Conservation (phyloP, 164 flowering plant genomes). For the Magnolia changhungtana region DNA sequence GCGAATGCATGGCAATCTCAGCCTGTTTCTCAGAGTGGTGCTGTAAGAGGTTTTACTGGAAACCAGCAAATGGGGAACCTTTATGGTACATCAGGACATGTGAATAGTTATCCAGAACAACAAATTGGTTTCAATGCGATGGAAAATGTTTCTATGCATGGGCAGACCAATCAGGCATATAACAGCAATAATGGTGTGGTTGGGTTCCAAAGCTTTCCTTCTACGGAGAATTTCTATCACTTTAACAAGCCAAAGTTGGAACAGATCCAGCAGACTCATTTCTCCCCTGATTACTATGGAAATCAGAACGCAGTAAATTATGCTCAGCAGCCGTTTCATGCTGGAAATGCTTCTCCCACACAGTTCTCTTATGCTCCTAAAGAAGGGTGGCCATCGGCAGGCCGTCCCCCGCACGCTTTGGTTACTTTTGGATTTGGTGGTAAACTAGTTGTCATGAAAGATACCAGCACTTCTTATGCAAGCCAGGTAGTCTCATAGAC, state of each 20-base stretch:
- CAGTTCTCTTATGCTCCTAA: conserved; percentile 35
- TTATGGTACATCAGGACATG: conserved; percentile 24
- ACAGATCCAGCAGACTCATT: conserved; percentile 37
- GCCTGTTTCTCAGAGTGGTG: conserved; percentile 14
- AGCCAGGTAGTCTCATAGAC: conserved; percentile 55
- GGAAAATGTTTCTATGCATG: conserved; percentile 31
- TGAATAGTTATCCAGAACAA: conserved; percentile 27
- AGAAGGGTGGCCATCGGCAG: conserved; percentile 72
- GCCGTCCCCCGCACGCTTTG: conserved; percentile 92
- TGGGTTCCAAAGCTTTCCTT: conserved; percentile 35
- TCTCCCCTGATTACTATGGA: conserved; percentile 39
- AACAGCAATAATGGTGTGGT: conserved; percentile 22
- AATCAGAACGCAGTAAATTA: conserved; percentile 33
- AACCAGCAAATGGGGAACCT: conserved; percentile 29
- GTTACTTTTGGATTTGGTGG: conserved; percentile 99
- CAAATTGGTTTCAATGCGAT: conserved; percentile 30
- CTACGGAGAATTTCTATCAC: conserved; percentile 34
- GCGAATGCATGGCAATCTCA: conserved; percentile 45
- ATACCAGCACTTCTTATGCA: conserved; percentile 35
- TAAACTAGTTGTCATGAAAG: conserved; percentile 81
- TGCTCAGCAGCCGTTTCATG: conserved; percentile 41
- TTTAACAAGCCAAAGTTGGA: conserved; percentile 29
- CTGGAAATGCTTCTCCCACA: conserved; percentile 14
- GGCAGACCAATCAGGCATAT: conserved; percentile 26
- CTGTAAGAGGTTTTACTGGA: conserved; percentile 25